These are phyloP conservation scores for Zizania latifolia DNA, from an alignment of 176 grass and related monocot genomes.

Conservation along the genomic window DNA sequence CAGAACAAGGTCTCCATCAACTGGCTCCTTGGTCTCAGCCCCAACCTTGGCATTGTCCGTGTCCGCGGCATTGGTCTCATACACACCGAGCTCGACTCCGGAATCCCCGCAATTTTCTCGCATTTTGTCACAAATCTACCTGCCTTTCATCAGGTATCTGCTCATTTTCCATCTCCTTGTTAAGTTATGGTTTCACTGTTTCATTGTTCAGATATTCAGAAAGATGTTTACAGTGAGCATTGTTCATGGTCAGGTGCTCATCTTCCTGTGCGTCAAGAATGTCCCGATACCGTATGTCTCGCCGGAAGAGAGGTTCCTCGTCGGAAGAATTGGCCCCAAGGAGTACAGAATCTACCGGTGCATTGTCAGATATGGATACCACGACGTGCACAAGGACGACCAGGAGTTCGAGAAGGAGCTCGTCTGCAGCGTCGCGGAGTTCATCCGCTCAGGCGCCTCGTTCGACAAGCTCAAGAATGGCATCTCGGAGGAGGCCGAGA, in stretches of 20 bases:
- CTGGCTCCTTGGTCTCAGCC: slow-evolving; percentile 80
- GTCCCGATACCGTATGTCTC: slow-evolving; percentile 62
- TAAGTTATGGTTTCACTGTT: not conserved
- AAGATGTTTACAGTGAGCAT: not conserved
- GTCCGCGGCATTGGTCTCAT: slow-evolving; percentile 89
- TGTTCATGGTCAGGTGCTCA: slow-evolving; percentile 51
- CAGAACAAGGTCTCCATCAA: slow-evolving; percentile 93
- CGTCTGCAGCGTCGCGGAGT: slow-evolving; percentile 82
- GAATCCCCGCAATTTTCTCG: slow-evolving; percentile 88
- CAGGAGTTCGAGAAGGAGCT: slow-evolving; percentile 92
- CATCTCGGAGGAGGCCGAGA: slow-evolving; percentile 7
- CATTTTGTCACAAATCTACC: slow-evolving; percentile 97
- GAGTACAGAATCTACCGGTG: slow-evolving; percentile 84
- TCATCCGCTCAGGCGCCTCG: slow-evolving; percentile 63
- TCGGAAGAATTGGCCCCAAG: slow-evolving; percentile 86
- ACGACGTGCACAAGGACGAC: slow-evolving; percentile 88
- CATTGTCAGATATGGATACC: slow-evolving; percentile 88
- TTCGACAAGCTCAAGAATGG: slow-evolving; percentile 30
- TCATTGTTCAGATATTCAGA: slow-evolving; percentile 17
- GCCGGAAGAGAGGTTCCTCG: slow-evolving; percentile 69
- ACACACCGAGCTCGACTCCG: slow-evolving; percentile 75
- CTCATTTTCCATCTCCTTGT: not conserved
- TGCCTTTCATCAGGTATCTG: slow-evolving; percentile 83
- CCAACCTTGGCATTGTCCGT: slow-evolving; percentile 66
- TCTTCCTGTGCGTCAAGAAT: slow-evolving; percentile 94